Base-by-base conservation (phyloP, 2,329 filamentous ascomycete species). In the Aspergillus sp. region DNA sequence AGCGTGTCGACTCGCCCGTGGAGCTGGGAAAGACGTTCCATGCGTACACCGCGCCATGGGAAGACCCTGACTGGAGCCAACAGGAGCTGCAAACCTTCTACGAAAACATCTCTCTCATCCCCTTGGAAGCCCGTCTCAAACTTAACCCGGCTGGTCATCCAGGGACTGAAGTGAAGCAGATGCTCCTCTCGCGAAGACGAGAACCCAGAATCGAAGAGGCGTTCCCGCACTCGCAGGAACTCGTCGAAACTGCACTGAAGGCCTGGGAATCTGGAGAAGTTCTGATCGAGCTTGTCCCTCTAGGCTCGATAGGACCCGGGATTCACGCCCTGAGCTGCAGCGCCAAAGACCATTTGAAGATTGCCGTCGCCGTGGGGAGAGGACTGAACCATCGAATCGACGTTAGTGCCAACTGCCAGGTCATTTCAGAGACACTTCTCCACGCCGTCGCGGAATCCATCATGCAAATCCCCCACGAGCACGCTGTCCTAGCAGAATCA, bases 61-160 rank as follows among this genome's bases (percentile, higher is more conserved):
- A 66, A 33, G 77, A 82, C 59, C 74, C 74, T 3, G 71, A 80
- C 46, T 80, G 77, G 68, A 82, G 80, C 12, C 80, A 82, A 61
- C 77, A 78, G 54, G 80, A 82, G 57, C 70, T 83, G n/a, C 73
- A 79, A 50, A 76, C 75, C 2, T 75, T 80, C 48, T 78, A 75
- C 54, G 73, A 81, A 42, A 76, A 72, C 37, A 66, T 81, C 8
- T 70, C 69, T 11, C 66, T 73, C n/a, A 70, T 76, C 2, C 72
- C 78, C 1, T 68, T 72, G 15, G 77, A 79, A 39, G 71, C 78
- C 27, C 74, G 78, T 4, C 78, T 77, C 58, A 70, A 63, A 15
- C 63, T 83, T 6, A 61, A 72, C 48, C 74, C 80, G 0, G 66
- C 66, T 34, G 68, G 63, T 11, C 75, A 79, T 62, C 78, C 75